Evolutionary conservation across 305 asterid genomes (phyloP).

Genomic region (Petunia hybrid): DNA sequence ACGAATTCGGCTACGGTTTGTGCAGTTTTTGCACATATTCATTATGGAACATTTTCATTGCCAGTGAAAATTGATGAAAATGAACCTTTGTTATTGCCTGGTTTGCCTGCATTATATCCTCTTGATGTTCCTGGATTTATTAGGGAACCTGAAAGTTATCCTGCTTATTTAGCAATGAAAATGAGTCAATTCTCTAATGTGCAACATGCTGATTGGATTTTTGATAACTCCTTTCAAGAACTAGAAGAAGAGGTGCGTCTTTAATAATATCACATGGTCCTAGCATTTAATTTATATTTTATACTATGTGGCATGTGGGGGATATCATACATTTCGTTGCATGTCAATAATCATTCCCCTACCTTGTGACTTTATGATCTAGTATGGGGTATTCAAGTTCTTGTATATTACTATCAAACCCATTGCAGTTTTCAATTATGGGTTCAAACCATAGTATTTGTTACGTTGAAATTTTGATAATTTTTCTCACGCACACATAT

Average conservation of each 20-base stretch:
- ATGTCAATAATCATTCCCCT: not conserved
- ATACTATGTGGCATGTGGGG: not conserved
- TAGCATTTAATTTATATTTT: not conserved
- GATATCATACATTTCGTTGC: not conserved
- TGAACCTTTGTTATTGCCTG: conserved; percentile 52
- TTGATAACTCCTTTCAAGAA: conserved; percentile 54
- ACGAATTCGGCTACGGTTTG: conserved; percentile 71
- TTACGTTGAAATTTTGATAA: too few species aligned
- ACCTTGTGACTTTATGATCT: not conserved
- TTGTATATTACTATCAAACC: not conserved
- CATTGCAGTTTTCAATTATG: not conserved
- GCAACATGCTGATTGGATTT: conserved; percentile 61
- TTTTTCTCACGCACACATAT: too few species aligned
- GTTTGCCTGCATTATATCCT: conserved; percentile 57
- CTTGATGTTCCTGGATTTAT: conserved; percentile 66
- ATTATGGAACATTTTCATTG: conserved; percentile 46
- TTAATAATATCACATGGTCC: not conserved
- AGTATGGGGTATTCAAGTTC: not conserved
- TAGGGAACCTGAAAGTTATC: conserved; percentile 63
- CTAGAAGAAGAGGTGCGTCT: conserved; percentile 58
- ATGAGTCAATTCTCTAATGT: conserved; percentile 63
- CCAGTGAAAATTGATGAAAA: conserved; percentile 49
- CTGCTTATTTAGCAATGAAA: conserved; percentile 71
- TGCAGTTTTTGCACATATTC: conserved; percentile 57
- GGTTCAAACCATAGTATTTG: not conserved